Base-by-base conservation (phyloP, 495 filamentous ascomycete genomes). In the Parmelia sp. region DNA sequence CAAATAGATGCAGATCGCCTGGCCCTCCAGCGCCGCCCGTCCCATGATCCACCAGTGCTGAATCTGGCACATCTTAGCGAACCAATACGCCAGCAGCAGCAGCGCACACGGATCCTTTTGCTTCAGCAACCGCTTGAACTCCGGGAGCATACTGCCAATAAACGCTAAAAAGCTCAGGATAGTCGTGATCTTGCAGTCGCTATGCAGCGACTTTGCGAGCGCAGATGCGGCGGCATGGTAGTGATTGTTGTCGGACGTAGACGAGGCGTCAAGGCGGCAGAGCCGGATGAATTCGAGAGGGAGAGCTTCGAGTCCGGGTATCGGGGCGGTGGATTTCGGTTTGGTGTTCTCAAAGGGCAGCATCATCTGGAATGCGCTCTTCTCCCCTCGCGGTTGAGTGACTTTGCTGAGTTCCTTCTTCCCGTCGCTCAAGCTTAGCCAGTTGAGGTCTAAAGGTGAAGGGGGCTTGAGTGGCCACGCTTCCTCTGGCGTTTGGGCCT, bases 11-110 rank as follows among this genome's bases (percentile, higher is more conserved):
- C 74, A 75, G 61, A 80, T 81, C 27, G 78, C 71, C 27, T 74
- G 77, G 63, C 74, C 72, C 70, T 80, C 78, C 58, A 80, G 70
- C 68, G 68, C 71, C 35, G 77, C 76, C 33, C 78, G 69, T 21
- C 73, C 65, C 55, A 70, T 70, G 71, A 81, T 72, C 73, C 74
- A 82, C 79, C 78, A 81, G 74, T 69, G 71, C 69, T 69, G 47
- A 69, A 68, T 63, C 71, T 60, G 65, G 69, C 71, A 64, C 55
- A 64, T 57, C 68, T 78, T 78, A 19, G 67, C 60, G 58, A 78
- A 82, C 79, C 79, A 82, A 23, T 79, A 64, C 69, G 75, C 78
- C 1, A 82, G 70, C 67, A 82, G 67, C 65, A 82, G 65, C 1
- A 82, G 71, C 7, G 79, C 76, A 7, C 69, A 55, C 33, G 79